These are phyloP conservation scores for Fistulinella prunicolor DNA, from an alignment of 768 basidiomycete species.

Conservation along the genomic window DNA sequence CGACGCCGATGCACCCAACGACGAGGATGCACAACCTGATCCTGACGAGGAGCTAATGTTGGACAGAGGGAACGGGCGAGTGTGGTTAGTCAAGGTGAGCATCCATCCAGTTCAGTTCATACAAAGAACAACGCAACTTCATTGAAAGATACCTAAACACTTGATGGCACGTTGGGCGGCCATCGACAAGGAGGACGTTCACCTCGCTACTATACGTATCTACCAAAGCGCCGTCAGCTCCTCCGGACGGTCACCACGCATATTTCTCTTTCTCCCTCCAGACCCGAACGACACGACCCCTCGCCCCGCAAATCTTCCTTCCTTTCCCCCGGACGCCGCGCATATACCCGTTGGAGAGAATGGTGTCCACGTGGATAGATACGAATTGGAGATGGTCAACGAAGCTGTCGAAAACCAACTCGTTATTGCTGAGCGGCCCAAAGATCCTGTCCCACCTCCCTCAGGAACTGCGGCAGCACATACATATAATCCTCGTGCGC, in stretches of 20 bases:
- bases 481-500: conserved; percentile 55
- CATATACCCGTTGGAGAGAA: conserved; percentile 29
- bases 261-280: conserved; percentile 65
- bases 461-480: conserved; percentile 36
- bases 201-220: conserved; percentile 83
- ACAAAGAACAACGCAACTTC: background rate
- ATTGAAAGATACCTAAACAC: conserved; percentile 73
- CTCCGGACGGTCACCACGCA: conserved; percentile 51
- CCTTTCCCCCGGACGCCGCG: conserved; percentile 29
- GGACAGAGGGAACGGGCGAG: conserved; percentile 67
- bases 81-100: conserved; percentile 84
- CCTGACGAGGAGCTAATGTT: conserved; percentile 83
- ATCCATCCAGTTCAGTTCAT: background rate
- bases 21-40: conserved; percentile 69
- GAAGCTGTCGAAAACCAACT: conserved; percentile 82
- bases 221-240: conserved; percentile 51
- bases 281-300: conserved; percentile 44
- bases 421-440: conserved; percentile 80
- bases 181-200: conserved; percentile 68
- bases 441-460: conserved; percentile 47
- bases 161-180: conserved; percentile 85
- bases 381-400: conserved; percentile 87
- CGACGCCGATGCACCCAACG: conserved; percentile 48
- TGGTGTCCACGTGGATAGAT: conserved; percentile 53
- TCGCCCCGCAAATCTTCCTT: conserved; percentile 22